Conservation (phyloP, 371 early-diverging fungal genomes). For the Mortierella sp. region DNA sequence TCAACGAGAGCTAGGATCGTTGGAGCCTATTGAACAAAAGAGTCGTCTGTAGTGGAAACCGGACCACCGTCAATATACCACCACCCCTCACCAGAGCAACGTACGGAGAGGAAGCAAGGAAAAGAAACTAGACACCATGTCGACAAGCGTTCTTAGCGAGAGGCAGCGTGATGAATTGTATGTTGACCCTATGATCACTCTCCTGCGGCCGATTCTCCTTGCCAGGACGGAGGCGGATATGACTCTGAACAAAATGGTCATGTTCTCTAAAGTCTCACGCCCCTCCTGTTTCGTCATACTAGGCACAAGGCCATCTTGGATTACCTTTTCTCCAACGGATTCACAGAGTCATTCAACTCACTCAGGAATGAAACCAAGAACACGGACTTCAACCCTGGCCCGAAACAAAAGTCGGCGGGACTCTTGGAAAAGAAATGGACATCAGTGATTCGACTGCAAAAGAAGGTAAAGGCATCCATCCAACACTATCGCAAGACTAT, state of each 20-base stretch:
- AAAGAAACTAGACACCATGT: conserved; percentile 46
- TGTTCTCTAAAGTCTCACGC: not conserved
- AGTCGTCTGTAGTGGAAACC: not conserved
- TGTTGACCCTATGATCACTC: conserved; percentile 14
- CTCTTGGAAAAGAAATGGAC: conserved; percentile 96
- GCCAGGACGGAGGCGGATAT: not conserved
- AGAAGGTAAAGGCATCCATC: conserved; percentile 60
- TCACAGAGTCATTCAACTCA: conserved; percentile 71
- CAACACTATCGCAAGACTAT: not conserved
- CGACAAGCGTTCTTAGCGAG: conserved; percentile 70
- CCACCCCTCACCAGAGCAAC: not conserved
- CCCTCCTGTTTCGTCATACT: not conserved
- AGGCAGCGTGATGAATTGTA: conserved; percentile 82
- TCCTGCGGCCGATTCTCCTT: not conserved
- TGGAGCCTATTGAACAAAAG: not conserved
- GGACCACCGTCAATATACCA: not conserved
- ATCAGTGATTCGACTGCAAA: conserved; percentile 89
- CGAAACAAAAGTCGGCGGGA: conserved; percentile 83
- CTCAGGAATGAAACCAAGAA: conserved; percentile 81
- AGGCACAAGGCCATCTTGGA: conserved; percentile 89
- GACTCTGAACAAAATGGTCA: not conserved
- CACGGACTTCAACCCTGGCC: conserved; percentile 76
- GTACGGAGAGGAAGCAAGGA: conserved; percentile 1
- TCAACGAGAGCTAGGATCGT: not conserved
- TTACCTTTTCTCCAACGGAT: conserved; percentile 81